These are phyloP conservation scores for Pythium periplocum DNA, from an alignment of 352 stramenopile species.

Conservation along the genomic window DNA sequence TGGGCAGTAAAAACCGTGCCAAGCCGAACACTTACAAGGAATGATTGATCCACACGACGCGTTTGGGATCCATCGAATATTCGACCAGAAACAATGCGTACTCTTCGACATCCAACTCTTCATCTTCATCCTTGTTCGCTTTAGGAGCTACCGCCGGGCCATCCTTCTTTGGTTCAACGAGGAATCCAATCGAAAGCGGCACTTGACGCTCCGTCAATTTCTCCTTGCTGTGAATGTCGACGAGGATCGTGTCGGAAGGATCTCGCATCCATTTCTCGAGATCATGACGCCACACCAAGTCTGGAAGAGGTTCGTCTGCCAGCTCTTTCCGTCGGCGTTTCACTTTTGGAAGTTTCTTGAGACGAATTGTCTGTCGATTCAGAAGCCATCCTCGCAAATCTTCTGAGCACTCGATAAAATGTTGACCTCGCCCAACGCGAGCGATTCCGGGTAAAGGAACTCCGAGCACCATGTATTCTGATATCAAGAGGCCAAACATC, in stretches of 20 bases:
- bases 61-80: conserved; percentile 56
- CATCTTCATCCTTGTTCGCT: conserved; percentile 13
- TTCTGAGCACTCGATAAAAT: conserved; percentile 11
- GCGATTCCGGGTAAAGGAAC: conserved; percentile 48
- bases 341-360: conserved; percentile 16
- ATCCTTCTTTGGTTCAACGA: not conserved
- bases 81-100: conserved; percentile 58
- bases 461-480: conserved; percentile 59
- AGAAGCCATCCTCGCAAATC: conserved; percentile 19
- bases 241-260: conserved; percentile 11
- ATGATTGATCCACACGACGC: conserved; percentile 63
- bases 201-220: conserved; percentile 24
- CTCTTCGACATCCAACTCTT: conserved; percentile 21
- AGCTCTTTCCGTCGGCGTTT: conserved; percentile 1
- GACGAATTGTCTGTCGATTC: conserved; percentile 18
- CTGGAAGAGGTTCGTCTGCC: conserved; percentile 1
- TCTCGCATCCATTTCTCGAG: conserved; percentile 13
- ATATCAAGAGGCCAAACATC: conserved; percentile 46
- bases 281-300: conserved; percentile 15
- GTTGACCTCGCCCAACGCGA: conserved; percentile 1
- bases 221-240: conserved; percentile 24
- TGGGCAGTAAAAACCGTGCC: no score
- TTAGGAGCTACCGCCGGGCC: no score
- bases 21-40: conserved; percentile 35
- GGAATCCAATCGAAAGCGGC: conserved; percentile 6